These are phyloP conservation scores for Glycine tomentella DNA, from an alignment of 306 rosid species.

Conservation along the genomic window DNA sequence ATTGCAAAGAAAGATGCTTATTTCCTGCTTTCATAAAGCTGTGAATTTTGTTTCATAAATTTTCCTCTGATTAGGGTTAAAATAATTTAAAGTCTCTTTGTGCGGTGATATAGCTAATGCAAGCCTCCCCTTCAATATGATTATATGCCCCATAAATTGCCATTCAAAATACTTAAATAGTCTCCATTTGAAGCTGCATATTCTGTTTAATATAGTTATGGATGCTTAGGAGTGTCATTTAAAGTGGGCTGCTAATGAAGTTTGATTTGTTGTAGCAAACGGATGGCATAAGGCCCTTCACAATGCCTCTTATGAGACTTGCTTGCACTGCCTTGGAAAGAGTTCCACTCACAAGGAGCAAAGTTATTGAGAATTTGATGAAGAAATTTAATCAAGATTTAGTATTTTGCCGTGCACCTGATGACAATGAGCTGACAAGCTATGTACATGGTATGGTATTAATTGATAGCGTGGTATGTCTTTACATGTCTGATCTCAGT, in stretches of 20 bases:
- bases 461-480: slow-evolving; percentile 25
- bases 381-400: slow-evolving; percentile 84
- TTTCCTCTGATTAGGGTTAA: background rate
- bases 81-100: background rate
- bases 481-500: background rate
- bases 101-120: background rate
- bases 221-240: slow-evolving; percentile 21
- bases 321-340: slow-evolving; percentile 96
- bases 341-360: slow-evolving; percentile 84
- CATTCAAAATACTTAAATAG: background rate
- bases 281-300: slow-evolving; percentile 96
- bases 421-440: slow-evolving; percentile 70
- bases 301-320: slow-evolving; percentile 95
- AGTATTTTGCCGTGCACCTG: slow-evolving; percentile 88
- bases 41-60: slow-evolving; percentile 3
- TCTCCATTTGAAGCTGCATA: slow-evolving; percentile 5
- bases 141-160: background rate
- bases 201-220: slow-evolving; percentile 35
- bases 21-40: background rate
- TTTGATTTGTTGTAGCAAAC: slow-evolving; percentile 61
- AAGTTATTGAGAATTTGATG: slow-evolving; percentile 77
- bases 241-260: slow-evolving; percentile 24
- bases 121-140: slow-evolving; percentile 18
- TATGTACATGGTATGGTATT: slow-evolving; percentile 69
- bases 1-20: background rate